Evolutionary conservation across 2,329 filamentous ascomycete species (phyloP).

Genomic region (Escovopsis sp.): DNA sequence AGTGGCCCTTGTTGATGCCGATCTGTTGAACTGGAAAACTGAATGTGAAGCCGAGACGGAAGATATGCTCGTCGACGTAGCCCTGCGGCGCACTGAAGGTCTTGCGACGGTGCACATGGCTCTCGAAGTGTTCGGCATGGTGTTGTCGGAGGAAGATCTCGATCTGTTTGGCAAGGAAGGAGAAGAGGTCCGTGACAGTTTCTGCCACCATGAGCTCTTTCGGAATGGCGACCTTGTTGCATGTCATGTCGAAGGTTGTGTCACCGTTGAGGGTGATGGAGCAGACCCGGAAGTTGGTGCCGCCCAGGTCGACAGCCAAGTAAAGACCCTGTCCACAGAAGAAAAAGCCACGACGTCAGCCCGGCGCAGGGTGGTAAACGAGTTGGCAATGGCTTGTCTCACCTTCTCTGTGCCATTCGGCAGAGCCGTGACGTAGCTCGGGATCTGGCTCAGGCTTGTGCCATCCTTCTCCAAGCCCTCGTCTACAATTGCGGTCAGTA

Average conservation of each 20-base stretch:
- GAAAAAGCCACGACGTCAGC: no score
- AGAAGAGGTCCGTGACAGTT: slow-evolving; percentile 73
- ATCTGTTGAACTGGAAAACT: slow-evolving; percentile 91
- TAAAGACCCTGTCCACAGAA: slow-evolving; percentile 87
- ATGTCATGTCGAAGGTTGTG: slow-evolving; percentile 85
- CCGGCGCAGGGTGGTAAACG: not conserved
- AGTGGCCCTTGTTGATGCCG: slow-evolving; percentile 84
- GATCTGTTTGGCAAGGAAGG: slow-evolving; percentile 86
- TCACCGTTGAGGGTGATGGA: slow-evolving; percentile 88
- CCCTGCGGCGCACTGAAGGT: slow-evolving; percentile 43
- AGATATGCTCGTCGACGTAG: slow-evolving; percentile 58
- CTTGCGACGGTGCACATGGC: slow-evolving; percentile 48
- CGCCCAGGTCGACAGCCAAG: slow-evolving; percentile 91
- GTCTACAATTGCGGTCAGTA: slow-evolving; percentile 29
- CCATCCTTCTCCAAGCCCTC: slow-evolving; percentile 68
- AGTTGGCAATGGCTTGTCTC: slow-evolving; percentile 8
- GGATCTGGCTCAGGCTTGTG: slow-evolving; percentile 83
- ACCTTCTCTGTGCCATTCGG: slow-evolving; percentile 98
- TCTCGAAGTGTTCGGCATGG: slow-evolving; percentile 73
- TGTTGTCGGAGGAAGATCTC: slow-evolving; percentile 75
- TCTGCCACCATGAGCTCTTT: slow-evolving; percentile 80
- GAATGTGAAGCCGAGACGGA: slow-evolving; percentile 96
- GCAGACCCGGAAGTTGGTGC: slow-evolving; percentile 96
- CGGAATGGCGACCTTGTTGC: slow-evolving; percentile 84
- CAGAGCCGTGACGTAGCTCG: slow-evolving; percentile 88